phyloP scores from a whole-genome alignment of 176 grass and related monocot genomes.

The Microstegium vimineum region DNA sequence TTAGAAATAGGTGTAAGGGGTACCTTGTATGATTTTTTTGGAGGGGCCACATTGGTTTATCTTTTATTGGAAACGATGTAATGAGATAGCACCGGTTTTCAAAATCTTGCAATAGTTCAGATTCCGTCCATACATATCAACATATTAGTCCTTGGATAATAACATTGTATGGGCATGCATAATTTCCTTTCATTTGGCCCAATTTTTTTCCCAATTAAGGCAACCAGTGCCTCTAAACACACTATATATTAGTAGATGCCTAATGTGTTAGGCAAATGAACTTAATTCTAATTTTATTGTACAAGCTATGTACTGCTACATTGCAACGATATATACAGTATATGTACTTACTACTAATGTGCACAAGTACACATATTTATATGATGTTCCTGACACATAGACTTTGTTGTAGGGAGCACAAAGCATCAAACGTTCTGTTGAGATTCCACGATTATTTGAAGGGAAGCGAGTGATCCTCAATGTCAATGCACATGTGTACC shows the following conservation, averaged over 20 bases:
- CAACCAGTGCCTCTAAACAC: neutral
- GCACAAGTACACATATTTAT: too few species aligned
- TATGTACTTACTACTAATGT: too few species aligned
- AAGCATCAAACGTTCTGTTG: neutral
- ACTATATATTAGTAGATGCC: too few species aligned
- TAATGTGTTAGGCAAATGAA: neutral
- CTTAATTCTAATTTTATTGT: neutral
- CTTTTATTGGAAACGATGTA: neutral
- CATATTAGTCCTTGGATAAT: too few species aligned
- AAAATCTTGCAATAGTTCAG: too few species aligned
- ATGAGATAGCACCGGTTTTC: too few species aligned
- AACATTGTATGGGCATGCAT: neutral
- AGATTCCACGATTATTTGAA: neutral
- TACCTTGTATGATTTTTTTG: neutral
- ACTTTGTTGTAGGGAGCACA: neutral
- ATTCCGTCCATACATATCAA: too few species aligned
- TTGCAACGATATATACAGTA: too few species aligned
- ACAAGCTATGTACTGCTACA: too few species aligned
- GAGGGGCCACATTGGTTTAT: neutral
- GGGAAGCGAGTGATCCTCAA: constrained; percentile 19
- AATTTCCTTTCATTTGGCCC: neutral
- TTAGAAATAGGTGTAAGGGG: neutral
- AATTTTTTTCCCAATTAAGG: neutral
- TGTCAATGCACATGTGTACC: constrained; percentile 32
- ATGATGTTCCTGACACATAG: neutral